Percentiles rank a stretch among this genome's conserved stretches.
These are phyloP conservation scores for Penicillium ochrochloron DNA, from an alignment of 495 filamentous ascomycete genomes.

Conservation along the genomic window DNA sequence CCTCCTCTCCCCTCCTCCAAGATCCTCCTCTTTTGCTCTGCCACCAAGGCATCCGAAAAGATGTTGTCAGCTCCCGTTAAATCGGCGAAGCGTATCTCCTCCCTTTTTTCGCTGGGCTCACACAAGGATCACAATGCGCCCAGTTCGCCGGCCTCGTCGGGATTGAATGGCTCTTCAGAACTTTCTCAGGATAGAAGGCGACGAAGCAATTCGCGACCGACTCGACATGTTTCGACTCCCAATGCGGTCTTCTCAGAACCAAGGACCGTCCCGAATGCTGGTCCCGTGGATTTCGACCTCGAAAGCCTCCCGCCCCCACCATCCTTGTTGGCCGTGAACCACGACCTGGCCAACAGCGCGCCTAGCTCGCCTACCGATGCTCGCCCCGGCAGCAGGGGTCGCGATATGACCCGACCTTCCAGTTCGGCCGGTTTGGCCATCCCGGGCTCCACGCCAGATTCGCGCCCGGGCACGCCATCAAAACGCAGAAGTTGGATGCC, in stretches of 20 bases:
- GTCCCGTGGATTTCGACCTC: slow-evolving; percentile 38
- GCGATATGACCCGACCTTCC: slow-evolving; percentile 42
- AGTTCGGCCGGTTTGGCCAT: slow-evolving; percentile 46
- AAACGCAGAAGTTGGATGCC: slow-evolving; percentile 62
- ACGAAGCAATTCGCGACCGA: slow-evolving; percentile 43
- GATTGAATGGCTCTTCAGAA: slow-evolving; percentile 18
- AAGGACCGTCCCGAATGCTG: slow-evolving; percentile 33
- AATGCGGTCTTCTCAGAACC: slow-evolving; percentile 37
- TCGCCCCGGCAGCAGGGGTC: slow-evolving; percentile 47
- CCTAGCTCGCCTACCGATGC: slow-evolving; percentile 39
- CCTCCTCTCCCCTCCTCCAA: slow-evolving; percentile 13
- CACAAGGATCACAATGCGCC: slow-evolving; percentile 42
- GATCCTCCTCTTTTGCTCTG: slow-evolving; percentile 11
- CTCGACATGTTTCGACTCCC: slow-evolving; percentile 46
- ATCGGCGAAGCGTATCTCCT: slow-evolving; percentile 55
- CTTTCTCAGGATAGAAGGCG: slow-evolving; percentile 30
- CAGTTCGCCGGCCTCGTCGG: slow-evolving; percentile 19
- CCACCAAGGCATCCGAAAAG: slow-evolving; percentile 21
- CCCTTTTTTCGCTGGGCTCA: slow-evolving; percentile 50
- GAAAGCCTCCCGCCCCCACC: slow-evolving; percentile 49
- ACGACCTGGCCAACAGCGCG: slow-evolving; percentile 44
- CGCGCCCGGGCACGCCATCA: slow-evolving; percentile 46
- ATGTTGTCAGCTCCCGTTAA: slow-evolving; percentile 56
- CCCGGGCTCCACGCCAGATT: slow-evolving; percentile 42
- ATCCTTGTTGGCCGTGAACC: slow-evolving; percentile 48